phyloP scores from a whole-genome alignment of 139 green algal genomes.

The Chlamydomonas schloesseri region DNA sequence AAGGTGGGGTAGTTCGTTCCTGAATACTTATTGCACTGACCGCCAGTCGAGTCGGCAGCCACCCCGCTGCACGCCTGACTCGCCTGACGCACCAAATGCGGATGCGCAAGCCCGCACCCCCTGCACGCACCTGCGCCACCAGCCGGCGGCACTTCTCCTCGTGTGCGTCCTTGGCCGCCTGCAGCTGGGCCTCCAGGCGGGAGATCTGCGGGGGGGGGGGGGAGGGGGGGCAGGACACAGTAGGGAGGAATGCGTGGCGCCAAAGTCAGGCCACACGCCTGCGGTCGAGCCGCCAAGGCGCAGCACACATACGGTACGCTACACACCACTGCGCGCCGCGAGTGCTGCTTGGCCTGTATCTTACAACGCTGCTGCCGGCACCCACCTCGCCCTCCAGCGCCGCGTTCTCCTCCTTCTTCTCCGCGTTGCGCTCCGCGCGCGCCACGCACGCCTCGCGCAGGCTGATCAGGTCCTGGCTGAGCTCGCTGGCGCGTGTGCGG shows the following conservation, averaged over 20 bases:
- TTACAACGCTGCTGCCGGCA: too few species aligned
- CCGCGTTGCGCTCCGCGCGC: conserved; percentile 58
- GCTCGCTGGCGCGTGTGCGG: conserved; percentile 63
- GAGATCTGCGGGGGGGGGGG: conserved; percentile 52
- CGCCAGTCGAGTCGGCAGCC: too few species aligned
- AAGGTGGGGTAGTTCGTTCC: too few species aligned
- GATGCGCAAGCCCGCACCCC: too few species aligned
- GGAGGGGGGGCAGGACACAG: neutral
- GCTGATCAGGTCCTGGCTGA: conserved; percentile 75
- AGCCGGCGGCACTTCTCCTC: conserved; percentile 65
- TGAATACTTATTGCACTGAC: too few species aligned
- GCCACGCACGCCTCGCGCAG: conserved; percentile 70
- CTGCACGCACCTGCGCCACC: conserved; percentile 38
- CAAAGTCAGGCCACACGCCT: too few species aligned
- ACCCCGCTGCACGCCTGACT: too few species aligned
- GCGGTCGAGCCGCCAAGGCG: too few species aligned
- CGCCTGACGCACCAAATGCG: too few species aligned
- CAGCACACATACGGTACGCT: too few species aligned
- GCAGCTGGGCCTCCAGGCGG: conserved; percentile 65
- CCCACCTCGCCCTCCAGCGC: conserved; percentile 58
- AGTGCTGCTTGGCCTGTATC: too few species aligned
- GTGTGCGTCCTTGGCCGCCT: conserved; percentile 60
- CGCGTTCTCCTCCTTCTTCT: conserved; percentile 79
- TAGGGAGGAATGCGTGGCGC: neutral
- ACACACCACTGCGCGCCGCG: too few species aligned